These are phyloP conservation scores for Thielaviopsis musarum DNA, from an alignment of 2,329 filamentous ascomycete genomes.

Conservation along the genomic window DNA sequence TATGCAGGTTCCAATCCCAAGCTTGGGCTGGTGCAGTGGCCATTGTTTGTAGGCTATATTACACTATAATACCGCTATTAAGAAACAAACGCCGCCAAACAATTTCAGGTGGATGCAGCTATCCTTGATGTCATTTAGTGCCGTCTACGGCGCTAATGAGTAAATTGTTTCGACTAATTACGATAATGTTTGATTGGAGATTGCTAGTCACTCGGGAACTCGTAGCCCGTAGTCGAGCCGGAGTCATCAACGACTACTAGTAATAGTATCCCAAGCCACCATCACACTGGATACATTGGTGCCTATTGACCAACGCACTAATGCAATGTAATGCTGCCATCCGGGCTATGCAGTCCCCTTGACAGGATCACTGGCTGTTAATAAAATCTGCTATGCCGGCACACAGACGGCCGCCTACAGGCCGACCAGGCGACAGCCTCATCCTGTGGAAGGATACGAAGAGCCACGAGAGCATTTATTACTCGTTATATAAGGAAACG, in stretches of 20 bases:
- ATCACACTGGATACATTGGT: background rate
- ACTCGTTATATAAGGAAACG: background rate
- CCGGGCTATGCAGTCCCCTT: background rate
- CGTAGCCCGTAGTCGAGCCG: background rate
- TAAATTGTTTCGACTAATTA: background rate
- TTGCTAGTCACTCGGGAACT: background rate
- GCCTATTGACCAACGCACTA: background rate
- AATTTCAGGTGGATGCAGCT: background rate
- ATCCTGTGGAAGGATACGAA: background rate
- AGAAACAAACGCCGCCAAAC: background rate
- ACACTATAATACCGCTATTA: background rate
- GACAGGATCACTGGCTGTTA: background rate
- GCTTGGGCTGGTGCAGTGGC: background rate
- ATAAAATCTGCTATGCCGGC: background rate
- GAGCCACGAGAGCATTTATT: background rate
- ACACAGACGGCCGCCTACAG: background rate
- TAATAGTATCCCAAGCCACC: background rate
- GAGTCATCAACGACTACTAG: background rate
- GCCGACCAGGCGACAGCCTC: background rate
- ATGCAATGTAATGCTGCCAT: background rate
- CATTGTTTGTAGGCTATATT: background rate
- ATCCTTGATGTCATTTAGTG: background rate
- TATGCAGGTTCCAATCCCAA: background rate
- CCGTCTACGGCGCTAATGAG: background rate
- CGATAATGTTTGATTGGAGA: background rate